Evolutionary conservation across 257 asterid genomes (phyloP).

Genomic region (Plectranthus barbatus): DNA sequence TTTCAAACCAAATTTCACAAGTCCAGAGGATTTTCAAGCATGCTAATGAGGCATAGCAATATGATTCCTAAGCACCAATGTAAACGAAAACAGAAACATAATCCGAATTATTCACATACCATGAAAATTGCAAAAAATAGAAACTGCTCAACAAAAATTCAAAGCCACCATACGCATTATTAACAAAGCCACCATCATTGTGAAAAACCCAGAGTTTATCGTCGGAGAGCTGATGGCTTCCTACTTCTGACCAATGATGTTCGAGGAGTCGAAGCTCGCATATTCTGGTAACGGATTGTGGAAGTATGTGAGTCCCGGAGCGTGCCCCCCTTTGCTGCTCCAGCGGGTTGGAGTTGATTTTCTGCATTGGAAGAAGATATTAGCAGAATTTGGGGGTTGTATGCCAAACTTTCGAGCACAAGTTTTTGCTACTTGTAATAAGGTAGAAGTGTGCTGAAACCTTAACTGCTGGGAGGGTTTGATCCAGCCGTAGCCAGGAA

Average conservation of each 20-base stretch:
- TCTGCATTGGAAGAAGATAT: slow-evolving; percentile 57
- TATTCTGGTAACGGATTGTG: slow-evolving; percentile 96
- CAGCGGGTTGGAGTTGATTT: slow-evolving; percentile 45
- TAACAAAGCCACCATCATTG: slow-evolving; percentile 72
- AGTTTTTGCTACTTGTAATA: too few relatives aligned
- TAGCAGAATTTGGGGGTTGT: too few relatives aligned
- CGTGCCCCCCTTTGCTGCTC: slow-evolving; percentile 51
- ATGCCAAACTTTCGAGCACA: too few relatives aligned
- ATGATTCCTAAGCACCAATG: too few relatives aligned
- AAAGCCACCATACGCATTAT: too few relatives aligned
- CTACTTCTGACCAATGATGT: slow-evolving; percentile 66
- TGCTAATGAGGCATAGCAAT: too few relatives aligned
- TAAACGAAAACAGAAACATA: too few relatives aligned
- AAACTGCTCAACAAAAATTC: too few relatives aligned
- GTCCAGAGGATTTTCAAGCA: too few relatives aligned
- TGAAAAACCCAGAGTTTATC: slow-evolving; percentile 81
- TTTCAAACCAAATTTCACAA: too few relatives aligned
- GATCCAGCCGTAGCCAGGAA: slow-evolving; percentile 91
- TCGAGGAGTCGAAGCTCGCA: slow-evolving; percentile 67
- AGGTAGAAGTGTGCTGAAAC: slow-evolving; percentile 73
- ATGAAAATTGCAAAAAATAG: too few relatives aligned
- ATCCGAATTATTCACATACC: too few relatives aligned
- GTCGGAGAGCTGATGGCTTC: slow-evolving; percentile 88
- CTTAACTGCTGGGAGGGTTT: slow-evolving; percentile 86
- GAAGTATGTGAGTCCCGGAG: slow-evolving; percentile 85